Percentiles rank a stretch among this genome's conserved stretches.
phyloP scores from a whole-genome alignment of 1,284 basidiomycete species.

The Sporisorium exsertum region DNA sequence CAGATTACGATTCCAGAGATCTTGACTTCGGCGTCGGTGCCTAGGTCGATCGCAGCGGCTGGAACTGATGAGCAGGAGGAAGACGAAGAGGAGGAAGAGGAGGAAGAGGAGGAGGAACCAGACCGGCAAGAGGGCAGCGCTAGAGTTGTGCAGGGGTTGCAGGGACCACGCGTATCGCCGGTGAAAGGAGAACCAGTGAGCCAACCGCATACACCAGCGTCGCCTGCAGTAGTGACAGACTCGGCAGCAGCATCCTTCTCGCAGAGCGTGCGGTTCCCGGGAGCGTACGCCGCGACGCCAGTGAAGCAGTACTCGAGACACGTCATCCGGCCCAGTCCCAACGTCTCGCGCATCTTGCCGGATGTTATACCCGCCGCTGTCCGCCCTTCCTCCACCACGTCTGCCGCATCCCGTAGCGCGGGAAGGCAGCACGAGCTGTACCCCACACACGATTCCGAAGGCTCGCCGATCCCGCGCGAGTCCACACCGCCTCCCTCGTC shows the following conservation, averaged over 20 bases:
- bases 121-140: not conserved
- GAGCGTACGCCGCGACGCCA: conserved; percentile 32
- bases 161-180: not conserved
- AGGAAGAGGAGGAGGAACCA: not conserved
- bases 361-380: not conserved
- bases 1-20: conserved; percentile 32
- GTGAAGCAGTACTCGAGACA: conserved; percentile 34
- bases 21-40: conserved; percentile 4
- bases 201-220: conserved; percentile 30
- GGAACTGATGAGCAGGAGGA: conserved; percentile 1
- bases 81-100: not conserved
- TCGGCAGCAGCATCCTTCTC: conserved; percentile 20
- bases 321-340: conserved; percentile 35
- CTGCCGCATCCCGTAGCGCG: not conserved
- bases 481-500: conserved; percentile 32
- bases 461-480: conserved; percentile 22
- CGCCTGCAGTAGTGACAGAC: not conserved
- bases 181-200: conserved; percentile 8
- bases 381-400: not conserved
- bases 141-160: not conserved
- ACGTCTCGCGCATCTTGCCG: conserved; percentile 11
- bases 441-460: not conserved
- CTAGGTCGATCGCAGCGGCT: not conserved
- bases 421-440: conserved; percentile 5
- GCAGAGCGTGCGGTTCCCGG: conserved; percentile 31